Conservation (phyloP, 2,329 filamentous ascomycete species). For the Capronia americana region DNA sequence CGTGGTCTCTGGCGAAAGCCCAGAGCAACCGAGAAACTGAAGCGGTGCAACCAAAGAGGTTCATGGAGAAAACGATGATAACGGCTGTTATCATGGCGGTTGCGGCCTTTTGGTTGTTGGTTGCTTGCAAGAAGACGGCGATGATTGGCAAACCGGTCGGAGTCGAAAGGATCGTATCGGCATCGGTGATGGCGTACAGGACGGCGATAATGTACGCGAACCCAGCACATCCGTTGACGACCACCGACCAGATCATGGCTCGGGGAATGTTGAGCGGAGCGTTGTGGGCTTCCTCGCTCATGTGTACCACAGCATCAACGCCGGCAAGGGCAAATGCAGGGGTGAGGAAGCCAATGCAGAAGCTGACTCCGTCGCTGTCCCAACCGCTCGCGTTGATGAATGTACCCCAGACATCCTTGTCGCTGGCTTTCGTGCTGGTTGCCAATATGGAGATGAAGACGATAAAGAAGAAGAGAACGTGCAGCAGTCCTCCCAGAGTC, state of each 20-base stretch:
- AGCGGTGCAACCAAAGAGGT: constrained; percentile 40
- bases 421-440: constrained; percentile 43
- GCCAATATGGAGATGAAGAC: constrained; percentile 47
- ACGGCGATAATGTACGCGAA: constrained; percentile 55
- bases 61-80: constrained; percentile 42
- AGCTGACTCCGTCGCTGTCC: constrained; percentile 53
- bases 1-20: constrained; percentile 54
- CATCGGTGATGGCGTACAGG: constrained; percentile 52
- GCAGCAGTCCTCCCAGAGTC: constrained; percentile 41
- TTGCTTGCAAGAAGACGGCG: constrained; percentile 58
- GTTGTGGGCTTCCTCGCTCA: constrained; percentile 58
- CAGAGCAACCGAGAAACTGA: constrained; percentile 48
- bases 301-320: constrained; percentile 35
- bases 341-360: constrained; percentile 50
- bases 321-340: constrained; percentile 43
- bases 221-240: constrained; percentile 57
- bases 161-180: constrained; percentile 48
- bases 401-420: constrained; percentile 52
- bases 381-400: constrained; percentile 56
- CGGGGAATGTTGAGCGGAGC: constrained; percentile 56
- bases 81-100: constrained; percentile 52
- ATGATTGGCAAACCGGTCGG: constrained; percentile 58
- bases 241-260: constrained; percentile 56
- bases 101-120: constrained; percentile 51
- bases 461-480: constrained; percentile 49